These are phyloP conservation scores for Trichosporon asahii DNA, from an alignment of 1,284 basidiomycete species.

Conservation along the genomic window DNA sequence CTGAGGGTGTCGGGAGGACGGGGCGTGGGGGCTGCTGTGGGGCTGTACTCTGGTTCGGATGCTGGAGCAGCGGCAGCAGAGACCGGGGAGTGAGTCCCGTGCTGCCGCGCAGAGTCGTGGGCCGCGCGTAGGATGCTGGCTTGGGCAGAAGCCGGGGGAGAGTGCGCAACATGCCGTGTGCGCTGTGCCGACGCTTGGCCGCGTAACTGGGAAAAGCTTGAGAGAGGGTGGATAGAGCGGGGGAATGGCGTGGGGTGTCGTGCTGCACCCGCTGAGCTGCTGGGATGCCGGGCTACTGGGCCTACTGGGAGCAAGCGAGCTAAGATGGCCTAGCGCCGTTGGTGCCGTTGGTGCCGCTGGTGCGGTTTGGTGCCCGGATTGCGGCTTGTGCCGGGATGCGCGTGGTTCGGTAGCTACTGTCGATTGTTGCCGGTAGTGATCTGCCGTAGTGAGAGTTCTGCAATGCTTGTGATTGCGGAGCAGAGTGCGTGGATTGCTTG, in stretches of 20 bases:
- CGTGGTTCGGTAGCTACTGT: too few relatives aligned
- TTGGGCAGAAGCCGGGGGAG: background rate
- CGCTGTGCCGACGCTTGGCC: background rate
- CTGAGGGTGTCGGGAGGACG: constrained; percentile 43
- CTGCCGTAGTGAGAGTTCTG: background rate
- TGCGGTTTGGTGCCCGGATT: background rate
- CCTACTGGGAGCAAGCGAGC: background rate
- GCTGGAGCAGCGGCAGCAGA: constrained; percentile 12
- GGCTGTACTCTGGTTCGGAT: background rate
- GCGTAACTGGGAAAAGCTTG: too few relatives aligned
- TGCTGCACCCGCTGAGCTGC: too few relatives aligned
- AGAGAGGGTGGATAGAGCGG: too few relatives aligned
- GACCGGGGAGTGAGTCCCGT: constrained; percentile 11
- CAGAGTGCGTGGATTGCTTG: too few relatives aligned
- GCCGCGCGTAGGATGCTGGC: constrained; percentile 12
- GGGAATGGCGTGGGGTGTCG: too few relatives aligned
- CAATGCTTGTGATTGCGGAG: too few relatives aligned
- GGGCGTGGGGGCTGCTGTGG: constrained; percentile 8
- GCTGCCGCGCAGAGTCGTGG: constrained; percentile 6
- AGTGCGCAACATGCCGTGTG: background rate
- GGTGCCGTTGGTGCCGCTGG: too few relatives aligned
- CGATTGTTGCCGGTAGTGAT: background rate
- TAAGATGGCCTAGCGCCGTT: background rate
- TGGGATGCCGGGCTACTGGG: too few relatives aligned
- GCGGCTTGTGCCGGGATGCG: too few relatives aligned